Base-by-base conservation (phyloP, 2,329 filamentous ascomycete species). In the Epichloe elymi region DNA sequence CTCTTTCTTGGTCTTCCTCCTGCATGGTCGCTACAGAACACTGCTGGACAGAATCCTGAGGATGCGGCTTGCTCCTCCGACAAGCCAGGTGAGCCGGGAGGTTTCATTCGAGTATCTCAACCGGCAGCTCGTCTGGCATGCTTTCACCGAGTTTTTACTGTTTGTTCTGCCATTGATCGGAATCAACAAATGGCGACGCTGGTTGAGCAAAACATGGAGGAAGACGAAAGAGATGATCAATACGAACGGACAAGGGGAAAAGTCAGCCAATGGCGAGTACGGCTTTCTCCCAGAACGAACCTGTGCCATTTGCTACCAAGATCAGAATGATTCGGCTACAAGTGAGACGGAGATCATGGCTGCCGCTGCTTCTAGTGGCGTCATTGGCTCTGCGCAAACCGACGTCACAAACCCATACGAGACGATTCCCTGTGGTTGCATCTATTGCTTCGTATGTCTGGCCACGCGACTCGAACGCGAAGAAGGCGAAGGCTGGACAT, bases 51-150 rank as follows among this genome's bases (percentile, higher is more conserved):
- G 93, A 50, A 65, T 93, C 11, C 72, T 98, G 50, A 79, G 86
- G 53, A 83, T 98, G 67, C 83, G 91, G 51, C 79, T 98, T 43
- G 85, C 88, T 3, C 86, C 93, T 7, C 85, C 86, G 5, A 90
- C 85, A 3, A 88, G 80, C 61, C 87, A 95, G 63, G 85, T 94
- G 56, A 88, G 82, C 63, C 79, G 91, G 35, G 89, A 97, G 67
- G 90, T 98, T 26, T 95, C 88, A 1, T 97, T 98, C 64, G 93
- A 98, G 69, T 97, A 96, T 62, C 79, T 97, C 47, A 98, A 98
- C 66, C 83, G 93, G 46, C 93, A 98, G 69, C 80, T 98, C 11
- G 93, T 98, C 38, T 98, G 93, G 93, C 93, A 98, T 68, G 93
- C 93, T n/a, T 95, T 98, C 61, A 98, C 93, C 26, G 93, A 98